A percentile compares a stretch with the other conserved stretches of the same genome.
phyloP scores from a whole-genome alignment of 306 rosid species.

The Lathyrus tuberosus region DNA sequence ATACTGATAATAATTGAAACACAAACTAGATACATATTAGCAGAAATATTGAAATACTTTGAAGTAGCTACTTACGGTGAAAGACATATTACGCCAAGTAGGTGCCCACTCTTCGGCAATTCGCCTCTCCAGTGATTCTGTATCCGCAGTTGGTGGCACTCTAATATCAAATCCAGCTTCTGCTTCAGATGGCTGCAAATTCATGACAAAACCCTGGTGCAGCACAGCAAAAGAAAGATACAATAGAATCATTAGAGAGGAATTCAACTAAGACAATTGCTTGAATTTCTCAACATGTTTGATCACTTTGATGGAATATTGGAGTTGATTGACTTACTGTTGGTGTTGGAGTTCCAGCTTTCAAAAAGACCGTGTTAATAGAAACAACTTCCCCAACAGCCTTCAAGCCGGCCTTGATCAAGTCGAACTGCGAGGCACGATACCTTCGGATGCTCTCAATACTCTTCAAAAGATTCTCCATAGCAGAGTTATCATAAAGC shows the following conservation, averaged over 20 bases:
- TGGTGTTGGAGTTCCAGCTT: slow-evolving; percentile 90
- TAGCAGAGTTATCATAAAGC: slow-evolving; percentile 88
- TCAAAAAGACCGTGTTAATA: slow-evolving; percentile 78
- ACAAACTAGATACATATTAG: background rate
- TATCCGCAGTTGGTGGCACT: slow-evolving; percentile 78
- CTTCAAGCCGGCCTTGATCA: slow-evolving; percentile 81
- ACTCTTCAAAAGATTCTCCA: slow-evolving; percentile 91
- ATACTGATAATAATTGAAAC: background rate
- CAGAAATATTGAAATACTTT: background rate
- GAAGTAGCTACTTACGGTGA: slow-evolving; percentile 48
- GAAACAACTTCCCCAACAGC: slow-evolving; percentile 82
- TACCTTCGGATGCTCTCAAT: slow-evolving; percentile 78
- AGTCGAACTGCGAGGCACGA: slow-evolving; percentile 77
- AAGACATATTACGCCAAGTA: slow-evolving; percentile 79
- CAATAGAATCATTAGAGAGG: background rate
- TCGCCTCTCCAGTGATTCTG: slow-evolving; percentile 56
- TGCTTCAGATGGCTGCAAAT: slow-evolving; percentile 97
- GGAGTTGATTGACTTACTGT: slow-evolving; percentile 54
- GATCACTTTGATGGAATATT: too few relatives aligned
- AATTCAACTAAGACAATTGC: slow-evolving; percentile 7
- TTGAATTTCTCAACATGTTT: background rate
- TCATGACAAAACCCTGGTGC: slow-evolving; percentile 95
- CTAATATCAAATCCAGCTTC: slow-evolving; percentile 96
- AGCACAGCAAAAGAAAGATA: slow-evolving; percentile 25
- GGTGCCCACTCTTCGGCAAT: slow-evolving; percentile 86